A percentile compares a stretch with the other conserved stretches of the same genome.
Conservation (phyloP, 352 stramenopile genomes). For the Phytophthora megakarya region DNA sequence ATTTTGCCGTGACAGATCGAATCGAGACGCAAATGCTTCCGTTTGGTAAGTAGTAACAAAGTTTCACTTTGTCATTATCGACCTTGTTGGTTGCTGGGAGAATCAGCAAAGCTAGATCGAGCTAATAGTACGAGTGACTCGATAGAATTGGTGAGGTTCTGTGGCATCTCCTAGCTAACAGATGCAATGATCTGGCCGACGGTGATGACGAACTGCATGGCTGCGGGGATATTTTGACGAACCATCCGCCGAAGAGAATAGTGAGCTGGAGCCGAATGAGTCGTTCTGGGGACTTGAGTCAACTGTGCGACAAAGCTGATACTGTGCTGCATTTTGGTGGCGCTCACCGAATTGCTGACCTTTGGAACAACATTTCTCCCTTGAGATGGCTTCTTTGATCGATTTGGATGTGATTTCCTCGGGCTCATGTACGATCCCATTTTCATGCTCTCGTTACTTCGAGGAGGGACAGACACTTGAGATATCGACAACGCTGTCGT, state of each 20-base stretch:
- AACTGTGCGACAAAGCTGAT: neutral
- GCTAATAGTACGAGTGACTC: neutral
- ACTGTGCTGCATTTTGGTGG: neutral
- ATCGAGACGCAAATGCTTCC: too few species aligned
- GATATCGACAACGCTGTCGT: neutral
- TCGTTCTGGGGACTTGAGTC: neutral
- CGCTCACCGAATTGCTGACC: neutral
- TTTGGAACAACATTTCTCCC: neutral
- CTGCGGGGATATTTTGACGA: constrained; percentile 16
- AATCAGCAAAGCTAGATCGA: neutral
- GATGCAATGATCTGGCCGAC: constrained; percentile 28
- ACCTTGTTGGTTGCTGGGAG: too few species aligned
- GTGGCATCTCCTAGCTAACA: constrained; percentile 4
- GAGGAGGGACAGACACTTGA: neutral
- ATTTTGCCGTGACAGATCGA: too few species aligned
- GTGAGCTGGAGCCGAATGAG: neutral
- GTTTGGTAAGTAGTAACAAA: too few species aligned
- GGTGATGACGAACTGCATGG: constrained; percentile 25
- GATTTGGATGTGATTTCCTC: neutral
- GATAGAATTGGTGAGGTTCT: neutral
- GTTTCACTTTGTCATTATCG: too few species aligned
- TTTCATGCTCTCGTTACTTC: too few species aligned
- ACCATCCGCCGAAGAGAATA: constrained; percentile 17
- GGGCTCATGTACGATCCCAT: too few species aligned
- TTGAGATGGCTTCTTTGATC: neutral